Percentiles rank a stretch among this genome's conserved stretches.
Conservation (phyloP, 306 rosid species). For the Senna siamea region DNA sequence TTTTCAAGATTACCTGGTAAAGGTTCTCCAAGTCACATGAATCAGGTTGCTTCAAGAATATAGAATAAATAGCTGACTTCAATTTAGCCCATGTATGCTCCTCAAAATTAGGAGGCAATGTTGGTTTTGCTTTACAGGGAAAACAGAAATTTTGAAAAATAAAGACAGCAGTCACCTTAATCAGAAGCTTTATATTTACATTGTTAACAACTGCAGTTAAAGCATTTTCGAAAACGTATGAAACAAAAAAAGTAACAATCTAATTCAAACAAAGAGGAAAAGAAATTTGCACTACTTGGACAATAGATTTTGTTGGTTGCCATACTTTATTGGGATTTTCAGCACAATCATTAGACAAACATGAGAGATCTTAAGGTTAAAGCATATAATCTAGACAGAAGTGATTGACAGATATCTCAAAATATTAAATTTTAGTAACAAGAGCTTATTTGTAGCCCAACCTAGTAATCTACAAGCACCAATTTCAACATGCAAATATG, state of each 20-base stretch:
- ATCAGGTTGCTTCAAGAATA: conserved; percentile 82
- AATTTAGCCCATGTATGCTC: conserved; percentile 94
- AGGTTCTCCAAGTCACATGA: conserved; percentile 86
- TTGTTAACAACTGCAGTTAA: neutral
- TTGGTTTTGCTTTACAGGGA: conserved; percentile 72
- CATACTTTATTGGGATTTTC: conserved; percentile 21
- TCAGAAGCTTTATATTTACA: conserved; percentile 4
- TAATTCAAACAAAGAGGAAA: conserved; percentile 6
- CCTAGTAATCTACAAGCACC: neutral
- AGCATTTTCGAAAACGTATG: conserved; percentile 1
- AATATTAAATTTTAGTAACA: neutral
- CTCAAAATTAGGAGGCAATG: conserved; percentile 79
- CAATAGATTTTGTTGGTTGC: neutral
- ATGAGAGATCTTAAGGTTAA: conserved; percentile 4
- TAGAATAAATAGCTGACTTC: conserved; percentile 90
- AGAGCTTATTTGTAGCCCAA: conserved; percentile 3
- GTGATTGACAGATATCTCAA: neutral
- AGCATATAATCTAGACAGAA: conserved; percentile 4
- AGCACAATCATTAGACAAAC: conserved; percentile 25
- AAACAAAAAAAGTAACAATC: neutral
- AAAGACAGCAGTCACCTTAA: conserved; percentile 32
- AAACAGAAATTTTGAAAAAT: conserved; percentile 25
- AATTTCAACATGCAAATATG: neutral
- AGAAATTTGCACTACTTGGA: neutral
- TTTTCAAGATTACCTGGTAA: conserved; percentile 72